Conservation (phyloP, 1,284 basidiomycete species). For the Apiotrichum domesticum region DNA sequence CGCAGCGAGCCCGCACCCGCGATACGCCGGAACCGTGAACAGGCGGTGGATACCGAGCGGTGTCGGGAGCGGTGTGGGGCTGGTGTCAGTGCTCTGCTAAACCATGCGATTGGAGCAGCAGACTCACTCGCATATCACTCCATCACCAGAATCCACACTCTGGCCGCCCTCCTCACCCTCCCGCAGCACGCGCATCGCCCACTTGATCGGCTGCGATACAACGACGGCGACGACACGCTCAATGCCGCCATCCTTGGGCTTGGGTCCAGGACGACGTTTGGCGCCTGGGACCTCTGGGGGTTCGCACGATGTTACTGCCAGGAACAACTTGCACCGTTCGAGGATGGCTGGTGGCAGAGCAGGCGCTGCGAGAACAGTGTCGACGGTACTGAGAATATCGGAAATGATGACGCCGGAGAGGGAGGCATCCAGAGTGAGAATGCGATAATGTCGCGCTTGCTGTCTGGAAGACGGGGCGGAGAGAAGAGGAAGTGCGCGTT, state of each 20-base stretch:
- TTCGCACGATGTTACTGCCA: constrained; percentile 40
- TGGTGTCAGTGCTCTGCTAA: constrained; percentile 12
- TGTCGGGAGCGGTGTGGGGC: constrained; percentile 41
- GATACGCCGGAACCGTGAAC: constrained; percentile 45
- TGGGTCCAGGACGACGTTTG: neutral
- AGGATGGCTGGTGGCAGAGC: constrained; percentile 39
- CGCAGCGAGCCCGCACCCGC: constrained; percentile 37
- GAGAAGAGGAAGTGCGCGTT: neutral
- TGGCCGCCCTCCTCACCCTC: constrained; percentile 6
- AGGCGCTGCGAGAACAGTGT: constrained; percentile 46
- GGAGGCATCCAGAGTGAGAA: constrained; percentile 37
- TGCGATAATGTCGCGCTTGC: neutral
- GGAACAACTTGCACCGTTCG: constrained; percentile 42
- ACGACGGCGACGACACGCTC: constrained; percentile 46
- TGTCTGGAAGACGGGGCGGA: neutral
- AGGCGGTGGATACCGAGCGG: constrained; percentile 50
- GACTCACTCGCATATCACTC: constrained; percentile 49
- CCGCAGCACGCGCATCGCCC: constrained; percentile 41
- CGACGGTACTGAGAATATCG: constrained; percentile 45
- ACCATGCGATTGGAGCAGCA: neutral
- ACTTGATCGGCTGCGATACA: constrained; percentile 46
- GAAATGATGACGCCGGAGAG: constrained; percentile 33
- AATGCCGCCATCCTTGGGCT: constrained; percentile 1
- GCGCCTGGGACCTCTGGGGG: constrained; percentile 12
- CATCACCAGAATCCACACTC: constrained; percentile 41